These are phyloP conservation scores for Phytophthora pluvialis DNA, from an alignment of 352 stramenopile genomes.

Conservation along the genomic window DNA sequence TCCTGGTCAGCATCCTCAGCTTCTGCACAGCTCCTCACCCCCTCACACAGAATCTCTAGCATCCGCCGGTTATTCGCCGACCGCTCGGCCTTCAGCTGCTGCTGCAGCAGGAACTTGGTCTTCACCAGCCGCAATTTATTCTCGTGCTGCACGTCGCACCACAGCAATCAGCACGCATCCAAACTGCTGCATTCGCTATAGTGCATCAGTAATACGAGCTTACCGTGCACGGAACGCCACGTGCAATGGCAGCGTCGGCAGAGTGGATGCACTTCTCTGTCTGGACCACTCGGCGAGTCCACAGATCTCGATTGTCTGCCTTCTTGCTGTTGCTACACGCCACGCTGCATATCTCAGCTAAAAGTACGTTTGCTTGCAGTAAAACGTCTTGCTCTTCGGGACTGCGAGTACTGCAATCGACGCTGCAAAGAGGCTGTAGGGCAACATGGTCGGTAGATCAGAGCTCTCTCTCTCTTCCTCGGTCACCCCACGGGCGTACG, in stretches of 20 bases:
- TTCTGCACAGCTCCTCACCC: constrained; percentile 40
- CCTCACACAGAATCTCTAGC: constrained; percentile 60
- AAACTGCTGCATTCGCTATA: background rate
- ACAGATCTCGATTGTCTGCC: constrained; percentile 53
- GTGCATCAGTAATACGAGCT: background rate
- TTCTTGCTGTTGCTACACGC: constrained; percentile 50
- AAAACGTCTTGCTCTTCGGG: constrained; percentile 33
- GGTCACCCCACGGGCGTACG: background rate
- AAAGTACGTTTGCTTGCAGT: constrained; percentile 47
- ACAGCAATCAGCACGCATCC: constrained; percentile 12
- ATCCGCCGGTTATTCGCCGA: constrained; percentile 42
- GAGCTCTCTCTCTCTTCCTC: background rate
- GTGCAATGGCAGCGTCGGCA: constrained; percentile 29
- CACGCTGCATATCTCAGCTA: constrained; percentile 66
- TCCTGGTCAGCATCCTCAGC: constrained; percentile 7
- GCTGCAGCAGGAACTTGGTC: constrained; percentile 57
- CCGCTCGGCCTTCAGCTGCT: constrained; percentile 51
- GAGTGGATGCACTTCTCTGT: constrained; percentile 51
- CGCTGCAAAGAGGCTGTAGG: constrained; percentile 41
- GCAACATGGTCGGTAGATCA: constrained; percentile 9
- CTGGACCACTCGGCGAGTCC: constrained; percentile 52
- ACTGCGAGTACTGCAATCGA: constrained; percentile 21
- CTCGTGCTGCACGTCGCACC: constrained; percentile 29
- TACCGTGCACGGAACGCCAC: constrained; percentile 30
- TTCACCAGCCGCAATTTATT: constrained; percentile 61